Evolutionary conservation across 1,284 basidiomycete genomes (phyloP), one percentile per base, ranked within the genome.

Genomic region (Anthracocystis panici-leucophaei): DNA sequence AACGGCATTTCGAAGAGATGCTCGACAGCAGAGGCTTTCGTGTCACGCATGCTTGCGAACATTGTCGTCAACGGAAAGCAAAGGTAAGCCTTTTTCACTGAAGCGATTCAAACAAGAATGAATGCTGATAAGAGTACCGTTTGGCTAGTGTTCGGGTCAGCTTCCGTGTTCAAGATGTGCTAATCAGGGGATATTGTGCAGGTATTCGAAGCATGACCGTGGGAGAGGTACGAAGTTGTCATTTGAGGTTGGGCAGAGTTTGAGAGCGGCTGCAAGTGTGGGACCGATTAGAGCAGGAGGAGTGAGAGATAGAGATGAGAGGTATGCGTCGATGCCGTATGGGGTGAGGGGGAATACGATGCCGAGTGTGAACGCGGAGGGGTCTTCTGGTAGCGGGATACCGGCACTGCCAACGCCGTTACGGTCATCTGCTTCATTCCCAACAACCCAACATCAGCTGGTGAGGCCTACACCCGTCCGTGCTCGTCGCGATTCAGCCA

Each of bases 81-180:
- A 76, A 76, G 54, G 74, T 72, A 20, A 52, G 74, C 14, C 1
- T 57, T n/a, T 29, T 50, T 31, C 27, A 8, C 21, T 12, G 11
- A 16, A 25, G 11, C n/a, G 29, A 23, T 40, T n/a, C n/a, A 1
- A 21, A 16, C 49, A 38, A 44, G 9, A 7, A 10, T 18, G 21
- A n/a, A 10, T 27, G 35, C 33, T 52, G 50, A 52, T 20, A 18
- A 11, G 23, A 20, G 9, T 8, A 1, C 5, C 12, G 14, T 20
- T 10, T 25, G 38, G 25, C 18, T 44, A 76, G 74, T 76, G 74
- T 29, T 61, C 65, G 5, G 74, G 74, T 2, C 46, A 58, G 51
- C 65, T 69, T 41, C 74, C 74, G 3, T 76, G 74, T 31, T 35
- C 45, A n/a, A 44, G 74, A 21, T 76, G 74, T 44, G 58, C 69